Evolutionary conservation across 2,329 filamentous ascomycete species (phyloP).

Genomic region (Claviceps capensis): DNA sequence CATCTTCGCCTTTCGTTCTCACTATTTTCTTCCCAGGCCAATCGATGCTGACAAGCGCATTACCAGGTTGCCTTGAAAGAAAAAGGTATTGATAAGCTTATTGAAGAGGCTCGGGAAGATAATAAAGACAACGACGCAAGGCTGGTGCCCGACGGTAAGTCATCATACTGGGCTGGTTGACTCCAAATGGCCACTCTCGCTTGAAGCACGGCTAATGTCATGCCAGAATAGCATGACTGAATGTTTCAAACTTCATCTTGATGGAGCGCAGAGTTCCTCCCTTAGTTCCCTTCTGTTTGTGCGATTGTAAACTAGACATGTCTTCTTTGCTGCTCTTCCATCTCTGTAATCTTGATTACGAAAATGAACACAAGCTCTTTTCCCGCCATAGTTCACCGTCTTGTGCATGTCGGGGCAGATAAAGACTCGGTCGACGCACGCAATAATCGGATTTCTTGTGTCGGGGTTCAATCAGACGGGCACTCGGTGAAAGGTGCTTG

Average conservation of each 20-base stretch:
- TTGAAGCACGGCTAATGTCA: not conserved
- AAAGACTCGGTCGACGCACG: not conserved
- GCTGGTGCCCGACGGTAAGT: constrained; percentile 28
- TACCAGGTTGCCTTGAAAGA: constrained; percentile 69
- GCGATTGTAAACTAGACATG: not conserved
- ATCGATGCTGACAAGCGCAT: not conserved
- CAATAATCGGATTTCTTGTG: too few species aligned
- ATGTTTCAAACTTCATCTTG: not conserved
- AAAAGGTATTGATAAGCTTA: constrained; percentile 80
- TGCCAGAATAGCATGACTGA: not conserved
- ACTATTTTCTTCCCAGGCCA: not conserved
- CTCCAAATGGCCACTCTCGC: not conserved
- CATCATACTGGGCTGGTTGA: not conserved
- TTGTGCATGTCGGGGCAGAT: not conserved
- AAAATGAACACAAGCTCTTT: too few species aligned
- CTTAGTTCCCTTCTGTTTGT: not conserved
- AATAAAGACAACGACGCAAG: constrained; percentile 72
- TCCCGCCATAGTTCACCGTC: not conserved
- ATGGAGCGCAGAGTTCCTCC: not conserved
- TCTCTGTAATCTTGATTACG: not conserved
- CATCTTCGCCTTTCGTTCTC: not conserved
- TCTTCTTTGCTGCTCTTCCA: not conserved
- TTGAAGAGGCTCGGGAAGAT: constrained; percentile 81
- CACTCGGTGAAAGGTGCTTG: too few species aligned
- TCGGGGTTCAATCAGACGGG: too few species aligned